Conservation (phyloP, 306 rosid genomes). For the Acacia confusa region DNA sequence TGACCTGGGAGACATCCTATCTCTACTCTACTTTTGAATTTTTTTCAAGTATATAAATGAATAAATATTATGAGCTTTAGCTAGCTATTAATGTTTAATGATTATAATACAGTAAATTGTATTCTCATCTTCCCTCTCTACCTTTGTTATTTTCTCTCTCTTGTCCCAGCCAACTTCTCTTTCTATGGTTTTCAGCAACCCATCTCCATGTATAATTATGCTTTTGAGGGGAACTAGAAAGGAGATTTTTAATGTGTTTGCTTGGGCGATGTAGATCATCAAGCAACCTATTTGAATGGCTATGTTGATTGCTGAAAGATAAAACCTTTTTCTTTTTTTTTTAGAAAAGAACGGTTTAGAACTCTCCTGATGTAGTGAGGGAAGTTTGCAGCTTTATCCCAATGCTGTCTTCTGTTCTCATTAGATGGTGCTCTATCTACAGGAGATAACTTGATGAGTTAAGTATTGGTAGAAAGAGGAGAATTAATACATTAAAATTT, state of each 20-base stretch:
- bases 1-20: neutral
- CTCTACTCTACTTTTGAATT: neutral
- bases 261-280: constrained; percentile 6
- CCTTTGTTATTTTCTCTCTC: neutral
- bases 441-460: neutral
- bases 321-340: neutral
- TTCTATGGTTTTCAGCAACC: too few relatives aligned
- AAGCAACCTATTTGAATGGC: neutral
- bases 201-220: neutral
- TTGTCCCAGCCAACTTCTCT: neutral
- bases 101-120: neutral
- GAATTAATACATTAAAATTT: neutral
- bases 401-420: neutral
- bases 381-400: neutral
- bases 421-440: neutral
- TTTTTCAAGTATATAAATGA: neutral
- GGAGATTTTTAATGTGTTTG: neutral
- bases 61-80: neutral
- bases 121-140: neutral
- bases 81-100: neutral
- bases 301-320: neutral
- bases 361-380: neutral
- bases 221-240: neutral
- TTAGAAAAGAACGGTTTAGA: neutral
- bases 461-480: neutral